phyloP scores from a whole-genome alignment of 2,329 filamentous ascomycete species.

The Hymenoscyphus infarciens region DNA sequence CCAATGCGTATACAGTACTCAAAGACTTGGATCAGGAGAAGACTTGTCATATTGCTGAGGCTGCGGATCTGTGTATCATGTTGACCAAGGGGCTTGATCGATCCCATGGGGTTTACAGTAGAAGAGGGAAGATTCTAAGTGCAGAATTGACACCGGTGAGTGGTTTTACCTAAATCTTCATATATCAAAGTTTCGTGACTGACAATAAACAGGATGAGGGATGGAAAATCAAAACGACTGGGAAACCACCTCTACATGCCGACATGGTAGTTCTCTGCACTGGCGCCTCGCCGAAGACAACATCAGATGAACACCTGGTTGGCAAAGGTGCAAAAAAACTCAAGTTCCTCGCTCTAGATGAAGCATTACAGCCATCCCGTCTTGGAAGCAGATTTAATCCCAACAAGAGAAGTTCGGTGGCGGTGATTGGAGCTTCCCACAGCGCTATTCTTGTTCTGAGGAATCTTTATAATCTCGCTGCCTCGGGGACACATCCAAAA shows the following conservation, averaged over 20 bases:
- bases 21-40: constrained; percentile 52
- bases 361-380: constrained; percentile 50
- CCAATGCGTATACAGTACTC: constrained; percentile 53
- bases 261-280: constrained; percentile 53
- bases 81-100: constrained; percentile 43
- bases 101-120: constrained; percentile 39
- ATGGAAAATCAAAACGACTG: constrained; percentile 37
- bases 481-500: constrained; percentile 42
- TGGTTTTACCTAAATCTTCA: background rate
- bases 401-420: constrained; percentile 43
- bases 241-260: constrained; percentile 5
- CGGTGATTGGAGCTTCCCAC: constrained; percentile 60
- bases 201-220: constrained; percentile 22
- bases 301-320: too few relatives aligned
- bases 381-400: constrained; percentile 42
- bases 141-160: constrained; percentile 40
- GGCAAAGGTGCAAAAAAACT: too few relatives aligned
- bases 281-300: constrained; percentile 44
- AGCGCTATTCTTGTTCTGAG: constrained; percentile 60
- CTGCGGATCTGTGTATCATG: constrained; percentile 51
- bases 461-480: constrained; percentile 54
- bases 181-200: constrained; percentile 4
- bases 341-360: constrained; percentile 48
- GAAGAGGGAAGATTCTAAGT: constrained; percentile 38
- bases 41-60: constrained; percentile 54